These are phyloP conservation scores for Usnea hakonensis DNA, from an alignment of 495 filamentous ascomycete genomes.

Conservation along the genomic window DNA sequence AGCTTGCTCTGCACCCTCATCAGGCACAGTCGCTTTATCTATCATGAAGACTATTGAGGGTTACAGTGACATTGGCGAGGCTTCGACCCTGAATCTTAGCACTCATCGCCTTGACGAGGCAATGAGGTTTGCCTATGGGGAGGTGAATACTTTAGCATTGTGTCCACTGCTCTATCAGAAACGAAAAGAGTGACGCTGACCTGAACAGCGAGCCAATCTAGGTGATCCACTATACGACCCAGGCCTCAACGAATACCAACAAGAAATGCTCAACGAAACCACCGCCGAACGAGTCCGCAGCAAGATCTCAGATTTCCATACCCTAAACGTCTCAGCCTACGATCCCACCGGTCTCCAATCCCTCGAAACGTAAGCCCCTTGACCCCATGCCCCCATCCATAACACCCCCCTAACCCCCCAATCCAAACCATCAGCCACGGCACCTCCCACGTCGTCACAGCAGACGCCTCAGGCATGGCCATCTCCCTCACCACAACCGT, in stretches of 20 bases:
- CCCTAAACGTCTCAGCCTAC: constrained; percentile 63
- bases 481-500: constrained; percentile 73
- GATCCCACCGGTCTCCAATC: constrained; percentile 55
- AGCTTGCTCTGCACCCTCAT: constrained; percentile 61
- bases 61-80: constrained; percentile 51
- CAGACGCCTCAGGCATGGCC: constrained; percentile 61
- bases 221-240: constrained; percentile 71
- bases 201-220: constrained; percentile 49
- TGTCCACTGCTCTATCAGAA: not conserved
- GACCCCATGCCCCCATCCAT: no score
- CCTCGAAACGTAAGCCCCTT: constrained; percentile 53
- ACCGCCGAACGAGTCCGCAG: constrained; percentile 51
- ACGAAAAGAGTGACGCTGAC: not conserved
- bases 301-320: constrained; percentile 62
- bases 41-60: constrained; percentile 73
- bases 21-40: constrained; percentile 62
- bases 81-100: constrained; percentile 49
- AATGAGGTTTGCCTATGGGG: constrained; percentile 77
- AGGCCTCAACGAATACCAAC: constrained; percentile 55
- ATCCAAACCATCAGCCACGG: constrained; percentile 44
- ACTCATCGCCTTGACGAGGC: constrained; percentile 79
- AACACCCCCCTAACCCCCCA: no score
- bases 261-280: constrained; percentile 53
- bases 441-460: constrained; percentile 66
- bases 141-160: constrained; percentile 32